Evolutionary conservation across 352 stramenopile genomes (phyloP).

Genomic region (Phytophthora europaea): DNA sequence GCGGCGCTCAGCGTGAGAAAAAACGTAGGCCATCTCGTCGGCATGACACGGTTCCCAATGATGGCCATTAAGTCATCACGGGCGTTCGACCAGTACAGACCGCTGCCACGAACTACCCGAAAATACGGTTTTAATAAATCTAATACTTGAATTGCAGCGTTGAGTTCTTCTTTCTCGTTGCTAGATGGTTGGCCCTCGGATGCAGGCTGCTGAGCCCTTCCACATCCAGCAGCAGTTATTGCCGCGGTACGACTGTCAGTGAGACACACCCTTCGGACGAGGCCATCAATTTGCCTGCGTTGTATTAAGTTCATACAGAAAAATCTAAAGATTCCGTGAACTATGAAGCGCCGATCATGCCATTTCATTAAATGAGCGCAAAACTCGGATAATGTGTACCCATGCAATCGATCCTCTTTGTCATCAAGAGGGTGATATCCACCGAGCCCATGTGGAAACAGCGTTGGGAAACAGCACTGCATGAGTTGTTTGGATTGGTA

Average conservation of each 20-base stretch:
- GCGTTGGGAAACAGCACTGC: conserved; percentile 31
- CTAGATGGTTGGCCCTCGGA: neutral
- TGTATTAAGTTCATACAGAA: conserved; percentile 14
- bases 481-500: conserved; percentile 25
- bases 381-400: conserved; percentile 21
- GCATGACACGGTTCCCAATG: conserved; percentile 11
- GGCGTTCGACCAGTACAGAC: neutral
- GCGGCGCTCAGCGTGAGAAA: conserved; percentile 34
- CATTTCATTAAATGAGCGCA: conserved; percentile 19
- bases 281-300: conserved; percentile 31
- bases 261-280: conserved; percentile 8
- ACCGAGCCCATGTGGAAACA: conserved; percentile 28
- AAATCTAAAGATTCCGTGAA: no score
- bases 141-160: neutral
- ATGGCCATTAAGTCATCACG: conserved; percentile 2
- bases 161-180: neutral
- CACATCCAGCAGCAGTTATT: neutral
- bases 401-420: conserved; percentile 8
- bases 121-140: conserved; percentile 3
- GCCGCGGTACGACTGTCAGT: neutral
- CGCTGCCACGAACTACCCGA: neutral
- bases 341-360: no score
- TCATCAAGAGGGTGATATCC: conserved; percentile 10
- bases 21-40: conserved; percentile 25
- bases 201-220: neutral